Conservation (phyloP, 768 basidiomycete genomes). For the Termitomyces sp. region DNA sequence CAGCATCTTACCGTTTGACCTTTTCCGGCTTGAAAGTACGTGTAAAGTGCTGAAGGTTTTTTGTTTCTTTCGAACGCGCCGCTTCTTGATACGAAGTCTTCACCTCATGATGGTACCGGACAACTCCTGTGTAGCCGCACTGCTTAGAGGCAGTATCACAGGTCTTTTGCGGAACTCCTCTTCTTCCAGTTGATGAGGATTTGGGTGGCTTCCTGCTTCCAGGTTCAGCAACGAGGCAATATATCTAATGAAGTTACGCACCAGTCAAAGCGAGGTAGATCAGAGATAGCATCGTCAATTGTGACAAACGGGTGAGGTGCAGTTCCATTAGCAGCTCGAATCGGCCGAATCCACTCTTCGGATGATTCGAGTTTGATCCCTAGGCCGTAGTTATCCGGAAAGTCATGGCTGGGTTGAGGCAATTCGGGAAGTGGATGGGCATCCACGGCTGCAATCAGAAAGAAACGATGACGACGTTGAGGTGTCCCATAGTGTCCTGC, state of each 20-base stretch:
- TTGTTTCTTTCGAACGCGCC: conserved; percentile 41
- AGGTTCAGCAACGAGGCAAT: background rate
- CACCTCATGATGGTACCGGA: conserved; percentile 30
- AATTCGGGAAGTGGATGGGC: conserved; percentile 42
- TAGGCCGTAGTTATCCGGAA: conserved; percentile 38
- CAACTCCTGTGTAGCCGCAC: conserved; percentile 33
- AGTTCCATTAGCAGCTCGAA: conserved; percentile 43
- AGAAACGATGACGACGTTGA: conserved; percentile 51
- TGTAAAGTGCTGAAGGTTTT: conserved; percentile 68
- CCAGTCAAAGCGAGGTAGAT: conserved; percentile 76
- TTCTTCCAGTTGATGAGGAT: conserved; percentile 15
- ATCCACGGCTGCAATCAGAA: conserved; percentile 44
- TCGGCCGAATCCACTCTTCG: conserved; percentile 35
- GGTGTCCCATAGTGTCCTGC: conserved; percentile 56
- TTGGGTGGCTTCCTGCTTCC: conserved; percentile 33
- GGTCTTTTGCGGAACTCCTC: conserved; percentile 31
- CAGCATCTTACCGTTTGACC: conserved; percentile 47
- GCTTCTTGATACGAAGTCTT: conserved; percentile 41
- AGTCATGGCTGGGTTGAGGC: conserved; percentile 56
- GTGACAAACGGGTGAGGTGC: conserved; percentile 57
- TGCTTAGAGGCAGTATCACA: conserved; percentile 26
- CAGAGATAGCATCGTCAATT: conserved; percentile 70
- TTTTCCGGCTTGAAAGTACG: conserved; percentile 43
- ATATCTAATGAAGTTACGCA: conserved; percentile 25
- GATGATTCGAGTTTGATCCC: conserved; percentile 44